These are phyloP conservation scores for Penicillium turbatum DNA, from an alignment of 495 filamentous ascomycete genomes.

Conservation along the genomic window DNA sequence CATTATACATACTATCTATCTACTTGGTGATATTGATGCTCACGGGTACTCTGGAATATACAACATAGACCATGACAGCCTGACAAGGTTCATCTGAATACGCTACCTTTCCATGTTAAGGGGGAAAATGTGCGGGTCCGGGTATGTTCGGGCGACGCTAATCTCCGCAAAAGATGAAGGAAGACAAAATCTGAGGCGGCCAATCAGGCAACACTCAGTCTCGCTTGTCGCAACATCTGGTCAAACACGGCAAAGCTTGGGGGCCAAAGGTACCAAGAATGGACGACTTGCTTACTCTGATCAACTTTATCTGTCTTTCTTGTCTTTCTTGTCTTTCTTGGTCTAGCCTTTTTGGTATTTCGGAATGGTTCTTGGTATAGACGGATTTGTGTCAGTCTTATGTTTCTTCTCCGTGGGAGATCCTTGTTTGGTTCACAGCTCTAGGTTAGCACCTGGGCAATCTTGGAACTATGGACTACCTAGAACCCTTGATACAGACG, in stretches of 20 bases:
- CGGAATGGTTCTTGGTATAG: not conserved
- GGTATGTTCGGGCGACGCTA: constrained; percentile 5
- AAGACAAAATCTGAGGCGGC: not conserved
- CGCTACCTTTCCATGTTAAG: not conserved
- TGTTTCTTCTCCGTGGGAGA: not conserved
- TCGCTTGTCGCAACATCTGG: constrained; percentile 26
- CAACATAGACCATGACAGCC: too few relatives aligned
- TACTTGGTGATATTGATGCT: too few relatives aligned
- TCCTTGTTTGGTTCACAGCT: not conserved
- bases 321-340: not conserved
- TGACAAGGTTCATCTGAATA: not conserved
- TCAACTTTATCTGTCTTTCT: not conserved
- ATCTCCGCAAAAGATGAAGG: constrained; percentile 8
- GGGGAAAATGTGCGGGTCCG: not conserved
- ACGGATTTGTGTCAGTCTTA: not conserved
- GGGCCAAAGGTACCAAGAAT: constrained; percentile 10
- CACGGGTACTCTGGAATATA: too few relatives aligned
- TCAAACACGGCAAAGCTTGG: constrained; percentile 19
- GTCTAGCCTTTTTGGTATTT: not conserved
- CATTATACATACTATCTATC: not conserved
- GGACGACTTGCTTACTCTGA: not conserved
- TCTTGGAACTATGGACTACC: too few relatives aligned
- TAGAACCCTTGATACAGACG: too few relatives aligned
- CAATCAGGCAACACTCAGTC: constrained; percentile 3
- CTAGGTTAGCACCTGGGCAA: too few relatives aligned